Base-by-base conservation (phyloP, 495 filamentous ascomycete genomes). In the Penicillium herquei region DNA sequence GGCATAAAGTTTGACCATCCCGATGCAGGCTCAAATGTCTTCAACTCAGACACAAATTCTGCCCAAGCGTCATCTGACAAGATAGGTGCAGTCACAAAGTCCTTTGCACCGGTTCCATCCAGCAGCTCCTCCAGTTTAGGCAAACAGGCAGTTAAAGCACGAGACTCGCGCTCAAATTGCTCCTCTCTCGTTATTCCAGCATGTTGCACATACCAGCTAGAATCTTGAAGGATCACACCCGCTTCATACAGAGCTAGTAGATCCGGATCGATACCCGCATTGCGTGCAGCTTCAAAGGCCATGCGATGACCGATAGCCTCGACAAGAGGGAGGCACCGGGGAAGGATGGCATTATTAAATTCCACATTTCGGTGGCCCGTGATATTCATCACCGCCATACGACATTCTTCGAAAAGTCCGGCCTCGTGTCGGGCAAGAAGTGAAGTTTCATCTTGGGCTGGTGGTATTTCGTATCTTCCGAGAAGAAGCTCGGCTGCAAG, bases 281-380 rank as follows among this genome's bases (percentile, higher is more conserved):
- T 55, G 3, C 44, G 35, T 4, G 71, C 67, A 6, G 69, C 67
- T 49, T 75, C 70, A 18, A 69, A 70, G 0, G 65, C 70, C 68
- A 72, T 72, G 9, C 70, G 69, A 17, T 70, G 65, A 0, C 68
- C 71, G 2, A 69, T 68, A 6, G 70, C 66, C 47, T 66, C 39
- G 34, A 72, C 46, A 13, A 74, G 51, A 0, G 62, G 42, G 7
- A 59, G 63, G 42, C 63, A 72, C 6, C 49, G 68, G 1, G 70
- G 71, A 11, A 74, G 49, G 7, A 41, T 41, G 1, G 11, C 6
- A 2, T 16, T 13, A 14, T 41, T 41, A 41, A 13, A 41, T 7
- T 5, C 39, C 6, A 1, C 39, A 41, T 17, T 41, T 2, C 39
- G 39, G 11, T 41, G 39, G 39, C 14, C 39, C 7, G 1, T n/a